These are phyloP conservation scores for Coleophoma cylindrospora DNA, from an alignment of 2,329 filamentous ascomycete species.

Conservation along the genomic window DNA sequence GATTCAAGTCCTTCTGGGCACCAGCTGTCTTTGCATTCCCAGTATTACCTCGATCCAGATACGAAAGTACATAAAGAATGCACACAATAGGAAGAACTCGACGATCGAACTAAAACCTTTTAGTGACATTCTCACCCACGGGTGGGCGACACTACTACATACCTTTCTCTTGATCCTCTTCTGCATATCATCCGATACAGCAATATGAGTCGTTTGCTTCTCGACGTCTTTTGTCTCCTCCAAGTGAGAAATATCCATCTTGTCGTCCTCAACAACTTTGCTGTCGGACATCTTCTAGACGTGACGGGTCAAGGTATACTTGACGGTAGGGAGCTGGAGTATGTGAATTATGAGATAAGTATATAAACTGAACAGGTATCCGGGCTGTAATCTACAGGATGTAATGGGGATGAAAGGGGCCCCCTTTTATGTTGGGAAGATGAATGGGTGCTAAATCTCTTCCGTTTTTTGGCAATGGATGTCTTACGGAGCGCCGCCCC, in stretches of 20 bases:
- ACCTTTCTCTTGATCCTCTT: not conserved
- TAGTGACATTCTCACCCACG: not conserved
- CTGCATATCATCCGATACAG: slow-evolving; percentile 15
- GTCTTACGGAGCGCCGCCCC: no score
- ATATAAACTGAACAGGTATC: no score
- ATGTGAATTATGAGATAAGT: no score
- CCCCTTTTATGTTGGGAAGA: no score
- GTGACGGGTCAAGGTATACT: not conserved
- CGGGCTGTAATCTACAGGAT: no score
- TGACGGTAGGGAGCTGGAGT: not conserved
- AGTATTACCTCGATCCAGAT: slow-evolving; percentile 15
- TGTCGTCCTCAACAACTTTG: not conserved
- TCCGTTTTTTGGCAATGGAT: no score
- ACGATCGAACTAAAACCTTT: slow-evolving; percentile 8
- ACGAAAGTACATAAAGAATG: slow-evolving; percentile 11
- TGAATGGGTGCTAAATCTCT: no score
- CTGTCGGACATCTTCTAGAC: not conserved
- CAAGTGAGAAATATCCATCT: not conserved
- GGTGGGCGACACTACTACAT: no score
- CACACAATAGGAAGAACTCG: slow-evolving; percentile 8
- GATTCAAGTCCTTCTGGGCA: slow-evolving; percentile 3
- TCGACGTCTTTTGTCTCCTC: not conserved
- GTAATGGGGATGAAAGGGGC: no score
- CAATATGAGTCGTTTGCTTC: not conserved
- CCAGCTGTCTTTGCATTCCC: slow-evolving; percentile 16